Conservation (phyloP, 306 rosid species). For the Sphenostylis stenocarpa region DNA sequence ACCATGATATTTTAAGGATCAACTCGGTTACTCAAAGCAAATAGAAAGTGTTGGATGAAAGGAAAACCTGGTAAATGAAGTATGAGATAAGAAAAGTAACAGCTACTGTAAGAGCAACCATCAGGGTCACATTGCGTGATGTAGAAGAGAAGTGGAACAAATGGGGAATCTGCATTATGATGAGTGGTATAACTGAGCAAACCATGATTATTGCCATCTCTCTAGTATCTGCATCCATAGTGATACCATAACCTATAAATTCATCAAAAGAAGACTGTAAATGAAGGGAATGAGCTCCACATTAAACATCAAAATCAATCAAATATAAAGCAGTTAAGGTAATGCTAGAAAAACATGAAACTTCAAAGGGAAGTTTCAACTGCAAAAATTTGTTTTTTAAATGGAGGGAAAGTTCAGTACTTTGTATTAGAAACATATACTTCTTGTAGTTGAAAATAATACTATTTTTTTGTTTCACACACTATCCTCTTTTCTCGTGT, state of each 20-base stretch:
- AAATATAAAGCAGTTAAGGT: background rate
- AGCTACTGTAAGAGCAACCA: conserved; percentile 49
- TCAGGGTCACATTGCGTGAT: conserved; percentile 35
- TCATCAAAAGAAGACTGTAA: background rate
- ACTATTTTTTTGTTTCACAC: background rate
- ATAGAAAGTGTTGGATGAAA: conserved; percentile 21
- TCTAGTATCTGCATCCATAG: conserved; percentile 55
- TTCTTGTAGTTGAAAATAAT: background rate
- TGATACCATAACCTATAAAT: conserved; percentile 52
- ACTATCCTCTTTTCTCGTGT: background rate
- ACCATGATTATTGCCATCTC: conserved; percentile 54
- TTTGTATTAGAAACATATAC: background rate
- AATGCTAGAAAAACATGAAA: conserved; percentile 17
- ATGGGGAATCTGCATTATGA: conserved; percentile 57
- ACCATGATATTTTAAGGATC: no score
- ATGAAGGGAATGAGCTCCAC: background rate
- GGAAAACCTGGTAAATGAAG: conserved; percentile 61
- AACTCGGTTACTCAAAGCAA: background rate
- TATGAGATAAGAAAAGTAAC: conserved; percentile 44
- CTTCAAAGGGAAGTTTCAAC: background rate
- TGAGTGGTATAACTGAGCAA: conserved; percentile 50
- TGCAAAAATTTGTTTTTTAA: background rate
- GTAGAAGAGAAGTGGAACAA: conserved; percentile 32
- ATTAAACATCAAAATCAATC: background rate
- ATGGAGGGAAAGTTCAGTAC: background rate